These are phyloP conservation scores for Ceriops zippeliana DNA, from an alignment of 345 rosid genomes.

Conservation along the genomic window DNA sequence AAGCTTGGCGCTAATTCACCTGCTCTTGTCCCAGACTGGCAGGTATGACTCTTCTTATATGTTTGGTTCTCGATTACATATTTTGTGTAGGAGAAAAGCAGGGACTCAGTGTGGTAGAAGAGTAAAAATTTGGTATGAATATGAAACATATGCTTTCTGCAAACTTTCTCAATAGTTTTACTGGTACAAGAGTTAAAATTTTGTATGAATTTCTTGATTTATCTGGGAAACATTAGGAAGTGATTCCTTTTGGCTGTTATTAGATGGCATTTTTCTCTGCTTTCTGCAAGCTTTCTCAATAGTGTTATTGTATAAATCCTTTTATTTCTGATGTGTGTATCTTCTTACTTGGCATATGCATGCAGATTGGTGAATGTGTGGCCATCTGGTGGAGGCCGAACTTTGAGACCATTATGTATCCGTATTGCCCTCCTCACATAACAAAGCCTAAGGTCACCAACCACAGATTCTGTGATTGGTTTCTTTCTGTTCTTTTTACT, in stretches of 20 bases:
- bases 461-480: not conserved
- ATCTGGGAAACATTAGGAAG: not conserved
- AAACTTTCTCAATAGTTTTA: not conserved
- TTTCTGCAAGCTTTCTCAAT: conserved; percentile 2
- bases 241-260: not conserved
- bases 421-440: conserved; percentile 96
- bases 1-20: conserved; percentile 91
- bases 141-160: not conserved
- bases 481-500: not conserved
- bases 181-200: not conserved
- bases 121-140: not conserved
- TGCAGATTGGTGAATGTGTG: conserved; percentile 93
- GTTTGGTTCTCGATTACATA: not conserved
- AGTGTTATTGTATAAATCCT: not conserved
- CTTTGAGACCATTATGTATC: conserved; percentile 95
- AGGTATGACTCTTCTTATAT: conserved; percentile 39
- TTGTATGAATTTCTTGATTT: not conserved
- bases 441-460: conserved; percentile 81
- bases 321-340: not conserved
- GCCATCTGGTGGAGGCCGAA: conserved; percentile 99
- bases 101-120: not conserved
- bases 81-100: not conserved
- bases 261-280: conserved; percentile 1
- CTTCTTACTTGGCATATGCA: not conserved
- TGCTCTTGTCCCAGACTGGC: conserved; percentile 83